Base-by-base conservation (phyloP, 2,329 filamentous ascomycete genomes). In the Didymosphaeria variabile region DNA sequence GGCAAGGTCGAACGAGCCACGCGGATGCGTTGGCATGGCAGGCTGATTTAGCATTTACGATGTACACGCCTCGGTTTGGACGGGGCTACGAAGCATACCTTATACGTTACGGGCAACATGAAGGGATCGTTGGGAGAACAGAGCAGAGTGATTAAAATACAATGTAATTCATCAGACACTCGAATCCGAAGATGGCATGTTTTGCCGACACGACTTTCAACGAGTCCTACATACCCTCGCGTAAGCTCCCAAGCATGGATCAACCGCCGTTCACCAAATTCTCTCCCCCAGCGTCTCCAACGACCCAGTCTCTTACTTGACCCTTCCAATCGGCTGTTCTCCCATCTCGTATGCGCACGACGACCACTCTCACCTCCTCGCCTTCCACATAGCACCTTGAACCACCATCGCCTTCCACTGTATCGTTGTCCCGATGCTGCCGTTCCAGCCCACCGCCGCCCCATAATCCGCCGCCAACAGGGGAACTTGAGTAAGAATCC, bases 301-400 rank as follows among this genome's bases (percentile, higher is more conserved):
- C 53, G 1, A 54, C 52, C 87, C 88, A 98, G 75, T 98, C 94
- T 70, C 91, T 88, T 5, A 98, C 93, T 15, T 89, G 88, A n/a
- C 95, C 94, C 82, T 97, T 97, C 91, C 91, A 97, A 77, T 97
- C 95, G 67, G 91, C 93, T 71, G 96, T 96, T 72, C 93, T 86
- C 52, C 95, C 93, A 75, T 94, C 92, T 70, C 86, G 87, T 69
- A 98, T 92, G 70, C 86, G 87, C 8, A 98, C 95, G 6, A 94
- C 87, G 36, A 98, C 92, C 7, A 97, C 94, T 52, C 91, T 86
- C 1, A 96, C 93, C 75, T 95, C 91, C 72, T 93, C 91, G 3
- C 90, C 91, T 40, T 90, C 90, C 45, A 97, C 87, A 78, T 93
- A 92, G 73, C 86, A 89, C 73, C 86, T 85, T 36, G 85, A 81